Percentiles rank a stretch among this genome's conserved stretches.
Evolutionary conservation across 139 green algal species (phyloP).

Genomic region (Spirogloea muscicola): DNA sequence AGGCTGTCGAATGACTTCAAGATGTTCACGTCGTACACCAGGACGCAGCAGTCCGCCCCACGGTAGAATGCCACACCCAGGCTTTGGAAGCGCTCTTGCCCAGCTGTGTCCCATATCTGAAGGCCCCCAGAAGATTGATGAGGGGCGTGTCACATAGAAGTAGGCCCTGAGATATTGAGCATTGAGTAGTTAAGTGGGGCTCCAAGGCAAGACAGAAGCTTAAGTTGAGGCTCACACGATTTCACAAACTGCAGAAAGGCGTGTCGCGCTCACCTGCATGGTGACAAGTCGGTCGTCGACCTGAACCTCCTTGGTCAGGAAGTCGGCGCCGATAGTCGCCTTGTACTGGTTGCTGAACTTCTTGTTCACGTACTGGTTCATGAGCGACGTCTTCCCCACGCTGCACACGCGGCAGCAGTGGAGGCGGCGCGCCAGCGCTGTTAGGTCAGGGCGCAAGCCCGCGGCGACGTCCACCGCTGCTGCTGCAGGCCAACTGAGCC

Average conservation of each 20-base stretch:
- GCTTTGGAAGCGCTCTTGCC: slow-evolving; percentile 95
- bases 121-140: slow-evolving; percentile 62
- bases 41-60: slow-evolving; percentile 95
- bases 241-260: no score
- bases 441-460: no score
- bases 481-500: not conserved
- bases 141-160: no score
- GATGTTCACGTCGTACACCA: slow-evolving; percentile 96
- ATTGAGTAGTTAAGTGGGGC: no score
- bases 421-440: no score
- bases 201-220: no score
- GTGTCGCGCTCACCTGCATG: slow-evolving; percentile 71
- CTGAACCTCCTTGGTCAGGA: slow-evolving; percentile 97
- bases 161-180: no score
- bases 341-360: slow-evolving; percentile 99
- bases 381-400: slow-evolving; percentile 96
- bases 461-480: no score
- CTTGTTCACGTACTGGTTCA: slow-evolving; percentile 98
- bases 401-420: no score
- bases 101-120: slow-evolving; percentile 98
- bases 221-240: no score
- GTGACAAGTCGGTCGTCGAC: slow-evolving; percentile 96
- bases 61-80: slow-evolving; percentile 97
- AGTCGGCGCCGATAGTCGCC: slow-evolving; percentile 97
- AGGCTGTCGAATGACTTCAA: slow-evolving; percentile 95